A percentile compares a stretch with the other conserved stretches of the same genome.
Conservation (phyloP, 305 asterid species). For the Fraxinus floribunda region DNA sequence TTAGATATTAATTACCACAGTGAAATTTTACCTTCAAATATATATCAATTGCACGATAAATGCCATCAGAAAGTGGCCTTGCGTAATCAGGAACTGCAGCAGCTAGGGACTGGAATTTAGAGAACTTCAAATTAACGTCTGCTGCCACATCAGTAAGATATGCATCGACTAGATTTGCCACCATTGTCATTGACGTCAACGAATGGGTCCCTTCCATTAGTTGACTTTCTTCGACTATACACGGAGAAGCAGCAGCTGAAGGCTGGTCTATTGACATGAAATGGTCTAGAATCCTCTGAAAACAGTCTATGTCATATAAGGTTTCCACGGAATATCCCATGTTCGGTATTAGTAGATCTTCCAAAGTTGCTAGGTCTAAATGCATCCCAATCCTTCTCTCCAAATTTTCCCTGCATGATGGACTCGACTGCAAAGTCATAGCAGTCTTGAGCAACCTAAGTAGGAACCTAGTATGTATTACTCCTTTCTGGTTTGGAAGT, state of each 20-base stretch:
- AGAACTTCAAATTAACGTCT: conserved; percentile 70
- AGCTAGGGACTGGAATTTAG: conserved; percentile 74
- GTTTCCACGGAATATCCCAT: conserved; percentile 71
- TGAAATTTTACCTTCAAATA: conserved; percentile 62
- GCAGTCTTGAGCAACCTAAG: conserved; percentile 74
- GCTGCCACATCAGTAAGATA: conserved; percentile 87
- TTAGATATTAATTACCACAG: background rate
- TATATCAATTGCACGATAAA: conserved; percentile 84
- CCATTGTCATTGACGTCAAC: conserved; percentile 64
- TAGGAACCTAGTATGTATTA: conserved; percentile 64
- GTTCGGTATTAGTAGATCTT: conserved; percentile 77
- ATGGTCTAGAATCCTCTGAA: conserved; percentile 88
- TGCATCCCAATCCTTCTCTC: conserved; percentile 78
- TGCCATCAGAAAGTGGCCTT: conserved; percentile 69
- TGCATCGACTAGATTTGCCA: conserved; percentile 77
- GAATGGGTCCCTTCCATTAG: conserved; percentile 42
- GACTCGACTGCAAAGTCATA: conserved; percentile 62
- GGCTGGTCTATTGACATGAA: conserved; percentile 64
- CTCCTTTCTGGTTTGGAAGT: conserved; percentile 62
- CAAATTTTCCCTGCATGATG: conserved; percentile 62
- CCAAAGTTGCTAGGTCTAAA: conserved; percentile 65
- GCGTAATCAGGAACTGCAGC: conserved; percentile 86
- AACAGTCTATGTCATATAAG: conserved; percentile 73
- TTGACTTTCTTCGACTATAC: conserved; percentile 60
- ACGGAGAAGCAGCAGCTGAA: conserved; percentile 55